These are phyloP conservation scores for Deuterostichococcus epilithicus DNA, from an alignment of 139 green algal genomes.

Conservation along the genomic window DNA sequence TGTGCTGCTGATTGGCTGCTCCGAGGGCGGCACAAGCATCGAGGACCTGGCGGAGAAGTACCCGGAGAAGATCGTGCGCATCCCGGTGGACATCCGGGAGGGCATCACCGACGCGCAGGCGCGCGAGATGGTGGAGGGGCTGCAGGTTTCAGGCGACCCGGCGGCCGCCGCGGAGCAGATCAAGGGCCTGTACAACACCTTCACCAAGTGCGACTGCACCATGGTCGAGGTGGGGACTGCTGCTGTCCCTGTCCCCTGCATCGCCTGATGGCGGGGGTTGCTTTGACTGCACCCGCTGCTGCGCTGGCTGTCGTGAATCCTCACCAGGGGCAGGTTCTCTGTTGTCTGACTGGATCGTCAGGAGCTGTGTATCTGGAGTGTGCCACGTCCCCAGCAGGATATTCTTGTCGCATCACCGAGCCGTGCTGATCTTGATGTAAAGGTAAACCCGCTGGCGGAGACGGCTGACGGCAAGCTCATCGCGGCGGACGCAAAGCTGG, in stretches of 20 bases:
- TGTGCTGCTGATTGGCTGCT: conserved; percentile 83
- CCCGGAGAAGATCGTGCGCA: conserved; percentile 94
- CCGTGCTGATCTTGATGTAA: no score
- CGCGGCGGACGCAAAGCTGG: conserved; percentile 96
- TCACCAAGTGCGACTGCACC: conserved; percentile 89
- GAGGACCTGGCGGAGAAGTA: conserved; percentile 97
- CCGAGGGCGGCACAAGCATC: conserved; percentile 89
- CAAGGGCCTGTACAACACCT: conserved; percentile 88
- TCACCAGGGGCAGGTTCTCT: no score
- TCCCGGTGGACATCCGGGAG: conserved; percentile 81
- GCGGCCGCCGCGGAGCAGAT: conserved; percentile 83
- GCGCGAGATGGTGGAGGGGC: conserved; percentile 56
- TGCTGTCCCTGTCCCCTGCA: no score
- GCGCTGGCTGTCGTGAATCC: no score
- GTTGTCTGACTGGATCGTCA: no score
- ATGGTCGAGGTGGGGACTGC: conserved; percentile 90
- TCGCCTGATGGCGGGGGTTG: no score
- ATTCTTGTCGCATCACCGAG: not conserved
- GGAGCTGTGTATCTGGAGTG: no score
- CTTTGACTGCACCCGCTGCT: no score
- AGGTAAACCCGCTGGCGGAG: conserved; percentile 96
- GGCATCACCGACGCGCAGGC: conserved; percentile 87
- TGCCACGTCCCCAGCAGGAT: no score
- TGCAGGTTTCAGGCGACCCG: conserved; percentile 70
- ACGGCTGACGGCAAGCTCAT: conserved; percentile 71